Percentiles rank a stretch among this genome's conserved stretches.
Evolutionary conservation across 2,329 filamentous ascomycete genomes (phyloP).

Genomic region (Ophiostoma sp.): DNA sequence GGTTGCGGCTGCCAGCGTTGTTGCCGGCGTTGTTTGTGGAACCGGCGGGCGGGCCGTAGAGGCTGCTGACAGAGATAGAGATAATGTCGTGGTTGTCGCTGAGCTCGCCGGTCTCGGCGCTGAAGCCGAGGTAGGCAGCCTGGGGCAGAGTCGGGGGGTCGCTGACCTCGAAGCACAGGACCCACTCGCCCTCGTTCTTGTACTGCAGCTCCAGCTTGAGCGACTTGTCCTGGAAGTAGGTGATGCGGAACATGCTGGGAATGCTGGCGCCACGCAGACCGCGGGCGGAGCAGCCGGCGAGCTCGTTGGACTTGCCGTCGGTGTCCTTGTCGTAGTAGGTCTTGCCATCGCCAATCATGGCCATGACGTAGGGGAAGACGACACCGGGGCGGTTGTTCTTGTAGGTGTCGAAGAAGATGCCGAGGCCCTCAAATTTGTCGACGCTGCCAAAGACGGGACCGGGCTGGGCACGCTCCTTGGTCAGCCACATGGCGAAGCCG

Average conservation of each 20-base stretch:
- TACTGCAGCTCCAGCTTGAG: conserved; percentile 90
- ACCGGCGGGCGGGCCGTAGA: conserved; percentile 61
- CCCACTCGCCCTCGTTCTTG: conserved; percentile 84
- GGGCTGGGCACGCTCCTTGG: conserved; percentile 75
- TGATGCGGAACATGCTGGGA: conserved; percentile 80
- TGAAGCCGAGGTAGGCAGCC: conserved; percentile 69
- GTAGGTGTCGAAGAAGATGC: conserved; percentile 96
- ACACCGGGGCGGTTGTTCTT: conserved; percentile 97
- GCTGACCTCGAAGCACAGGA: conserved; percentile 74
- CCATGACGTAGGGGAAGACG: conserved; percentile 97
- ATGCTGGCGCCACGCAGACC: conserved; percentile 75
- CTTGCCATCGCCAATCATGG: conserved; percentile 90
- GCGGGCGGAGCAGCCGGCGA: conserved; percentile 90
- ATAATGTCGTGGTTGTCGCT: conserved; percentile 98
- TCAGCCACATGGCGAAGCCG: conserved; percentile 97
- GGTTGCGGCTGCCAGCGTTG: conserved; percentile 31
- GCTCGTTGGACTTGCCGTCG: conserved; percentile 87
- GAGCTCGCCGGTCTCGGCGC: conserved; percentile 89
- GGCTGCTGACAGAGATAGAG: conserved; percentile 75
- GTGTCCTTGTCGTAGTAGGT: conserved; percentile 87
- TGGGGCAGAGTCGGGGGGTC: conserved; percentile 70
- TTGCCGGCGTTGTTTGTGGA: conserved; percentile 38
- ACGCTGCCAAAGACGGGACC: conserved; percentile 83
- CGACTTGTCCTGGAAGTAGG: conserved; percentile 94
- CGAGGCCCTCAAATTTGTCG: conserved; percentile 89